Evolutionary conservation across 768 basidiomycete genomes (phyloP).

Genomic region (Lactifluus pinguis): DNA sequence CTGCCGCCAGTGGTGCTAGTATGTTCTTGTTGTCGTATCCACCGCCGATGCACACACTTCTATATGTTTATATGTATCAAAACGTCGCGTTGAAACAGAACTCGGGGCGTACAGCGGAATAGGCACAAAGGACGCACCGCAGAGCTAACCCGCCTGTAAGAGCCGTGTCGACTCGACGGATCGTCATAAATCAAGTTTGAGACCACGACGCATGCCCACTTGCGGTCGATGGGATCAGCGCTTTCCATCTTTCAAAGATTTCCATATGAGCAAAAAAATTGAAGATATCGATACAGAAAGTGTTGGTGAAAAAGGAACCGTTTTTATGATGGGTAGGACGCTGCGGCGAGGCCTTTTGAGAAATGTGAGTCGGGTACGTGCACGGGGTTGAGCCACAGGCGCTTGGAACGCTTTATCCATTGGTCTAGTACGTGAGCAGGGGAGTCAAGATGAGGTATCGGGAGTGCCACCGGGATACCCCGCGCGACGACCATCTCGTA

Average conservation of each 20-base stretch:
- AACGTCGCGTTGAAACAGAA: too few relatives aligned
- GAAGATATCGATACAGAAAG: too few relatives aligned
- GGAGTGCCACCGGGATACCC: too few relatives aligned
- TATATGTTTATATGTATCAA: slow-evolving; percentile 25
- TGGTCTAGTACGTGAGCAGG: neutral
- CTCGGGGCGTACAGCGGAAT: too few relatives aligned
- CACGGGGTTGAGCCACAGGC: slow-evolving; percentile 88
- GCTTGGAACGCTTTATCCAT: slow-evolving; percentile 88
- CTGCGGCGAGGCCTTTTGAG: slow-evolving; percentile 70
- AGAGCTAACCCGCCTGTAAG: slow-evolving; percentile 84
- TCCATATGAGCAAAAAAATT: too few relatives aligned
- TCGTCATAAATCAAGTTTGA: slow-evolving; percentile 92
- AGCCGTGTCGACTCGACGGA: slow-evolving; percentile 84
- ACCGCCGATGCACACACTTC: slow-evolving; percentile 90
- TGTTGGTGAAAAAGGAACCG: too few relatives aligned
- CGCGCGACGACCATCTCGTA: too few relatives aligned
- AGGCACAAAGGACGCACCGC: slow-evolving; percentile 51
- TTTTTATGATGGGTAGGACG: slow-evolving; percentile 83
- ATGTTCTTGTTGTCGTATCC: slow-evolving; percentile 95
- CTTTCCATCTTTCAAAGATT: too few relatives aligned
- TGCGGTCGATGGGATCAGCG: too few relatives aligned
- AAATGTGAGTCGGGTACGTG: slow-evolving; percentile 91
- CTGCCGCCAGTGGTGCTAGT: slow-evolving; percentile 64
- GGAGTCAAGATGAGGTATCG: too few relatives aligned
- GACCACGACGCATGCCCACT: too few relatives aligned